Evolutionary conservation across 495 filamentous ascomycete species (phyloP).

Genomic region (Penicillium odoratum): DNA sequence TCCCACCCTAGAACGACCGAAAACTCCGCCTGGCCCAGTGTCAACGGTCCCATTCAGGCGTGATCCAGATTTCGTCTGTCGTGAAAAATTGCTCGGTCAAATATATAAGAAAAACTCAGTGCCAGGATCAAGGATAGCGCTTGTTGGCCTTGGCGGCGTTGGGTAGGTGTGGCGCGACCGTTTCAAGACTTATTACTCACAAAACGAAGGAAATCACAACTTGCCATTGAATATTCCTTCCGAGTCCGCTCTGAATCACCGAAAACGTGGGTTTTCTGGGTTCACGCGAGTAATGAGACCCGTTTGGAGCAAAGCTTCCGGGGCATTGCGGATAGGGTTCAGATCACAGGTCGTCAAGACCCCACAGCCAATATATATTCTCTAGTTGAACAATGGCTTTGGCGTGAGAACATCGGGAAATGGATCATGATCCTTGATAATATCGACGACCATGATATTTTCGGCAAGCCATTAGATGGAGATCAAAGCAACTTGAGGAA

Average conservation of each 20-base stretch:
- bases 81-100: background rate
- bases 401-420: background rate
- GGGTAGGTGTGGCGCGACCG: conserved; percentile 1
- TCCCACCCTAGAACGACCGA: background rate
- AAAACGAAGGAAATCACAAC: conserved; percentile 33
- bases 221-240: conserved; percentile 44
- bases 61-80: conserved; percentile 7
- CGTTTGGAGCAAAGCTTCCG: no score
- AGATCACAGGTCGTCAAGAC: background rate
- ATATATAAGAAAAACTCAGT: background rate
- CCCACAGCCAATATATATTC: background rate
- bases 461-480: no score
- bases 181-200: background rate
- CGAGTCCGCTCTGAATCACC: conserved; percentile 31
- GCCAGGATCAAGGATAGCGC: background rate
- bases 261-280: conserved; percentile 53
- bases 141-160: conserved; percentile 6
- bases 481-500: conserved; percentile 14
- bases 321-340: conserved; percentile 2
- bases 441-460: no score
- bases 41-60: conserved; percentile 4
- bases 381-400: background rate
- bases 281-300: conserved; percentile 30
- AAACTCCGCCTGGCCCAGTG: conserved; percentile 2
- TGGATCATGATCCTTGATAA: background rate